A percentile compares a stretch with the other conserved stretches of the same genome.
Evolutionary conservation across 768 basidiomycete genomes (phyloP).

Genomic region (Chlorophyllum brunneum): DNA sequence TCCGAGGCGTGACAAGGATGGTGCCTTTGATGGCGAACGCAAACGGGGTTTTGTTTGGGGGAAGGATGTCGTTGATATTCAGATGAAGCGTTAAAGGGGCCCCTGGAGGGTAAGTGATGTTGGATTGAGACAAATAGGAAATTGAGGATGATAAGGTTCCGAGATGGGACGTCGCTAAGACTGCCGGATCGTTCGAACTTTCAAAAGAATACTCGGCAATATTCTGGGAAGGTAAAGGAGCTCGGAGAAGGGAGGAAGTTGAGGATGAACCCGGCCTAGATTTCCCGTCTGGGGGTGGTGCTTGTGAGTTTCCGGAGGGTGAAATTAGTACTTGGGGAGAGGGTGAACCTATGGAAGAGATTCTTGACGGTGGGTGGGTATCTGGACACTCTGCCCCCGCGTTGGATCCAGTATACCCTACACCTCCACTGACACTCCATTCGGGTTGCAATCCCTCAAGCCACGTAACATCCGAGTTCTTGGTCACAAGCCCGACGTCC

Average conservation of each 20-base stretch:
- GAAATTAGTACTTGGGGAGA: slow-evolving; percentile 20
- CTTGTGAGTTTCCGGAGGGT: slow-evolving; percentile 16
- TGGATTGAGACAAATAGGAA: slow-evolving; percentile 43
- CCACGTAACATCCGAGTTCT: slow-evolving; percentile 70
- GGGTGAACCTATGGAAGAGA: slow-evolving; percentile 47
- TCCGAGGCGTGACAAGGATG: slow-evolving; percentile 53
- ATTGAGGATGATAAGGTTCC: slow-evolving; percentile 44
- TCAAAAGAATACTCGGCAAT: slow-evolving; percentile 79
- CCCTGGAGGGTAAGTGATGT: slow-evolving; percentile 40
- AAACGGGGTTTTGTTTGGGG: slow-evolving; percentile 61
- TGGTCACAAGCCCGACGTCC: slow-evolving; percentile 67
- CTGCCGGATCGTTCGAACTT: slow-evolving; percentile 34
- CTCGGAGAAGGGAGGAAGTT: slow-evolving; percentile 66
- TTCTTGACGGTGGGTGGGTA: slow-evolving; percentile 32
- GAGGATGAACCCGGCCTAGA: slow-evolving; percentile 38
- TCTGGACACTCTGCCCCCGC: slow-evolving; percentile 35
- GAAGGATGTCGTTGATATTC: slow-evolving; percentile 75
- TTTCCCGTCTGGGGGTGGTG: slow-evolving; percentile 15
- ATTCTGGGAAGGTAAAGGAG: slow-evolving; percentile 63
- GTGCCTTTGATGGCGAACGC: slow-evolving; percentile 64
- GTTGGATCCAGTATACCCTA: slow-evolving; percentile 72
- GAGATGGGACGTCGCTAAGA: slow-evolving; percentile 28
- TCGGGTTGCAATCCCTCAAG: slow-evolving; percentile 40
- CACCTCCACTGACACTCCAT: slow-evolving; percentile 63
- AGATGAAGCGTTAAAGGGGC: slow-evolving; percentile 69